These are phyloP conservation scores for Pythium dissimile DNA, from an alignment of 352 stramenopile species.

Conservation along the genomic window DNA sequence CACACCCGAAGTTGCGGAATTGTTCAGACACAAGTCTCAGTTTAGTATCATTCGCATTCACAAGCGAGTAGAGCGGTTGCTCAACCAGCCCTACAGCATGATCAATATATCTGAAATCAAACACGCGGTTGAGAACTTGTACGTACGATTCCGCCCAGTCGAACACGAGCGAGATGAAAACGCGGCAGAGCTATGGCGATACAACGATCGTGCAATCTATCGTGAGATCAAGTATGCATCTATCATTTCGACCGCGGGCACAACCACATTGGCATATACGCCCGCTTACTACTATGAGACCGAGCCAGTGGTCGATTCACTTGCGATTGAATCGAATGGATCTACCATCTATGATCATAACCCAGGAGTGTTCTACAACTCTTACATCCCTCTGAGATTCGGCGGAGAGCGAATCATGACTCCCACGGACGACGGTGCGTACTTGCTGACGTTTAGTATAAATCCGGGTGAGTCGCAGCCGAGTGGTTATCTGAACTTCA, in stretches of 20 bases:
- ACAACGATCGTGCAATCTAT: not conserved
- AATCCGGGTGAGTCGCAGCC: conserved; percentile 1
- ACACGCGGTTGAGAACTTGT: not conserved
- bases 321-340: not conserved
- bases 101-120: conserved; percentile 5
- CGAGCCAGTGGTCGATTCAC: not conserved
- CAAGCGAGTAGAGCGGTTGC: conserved; percentile 1
- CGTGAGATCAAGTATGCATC: conserved; percentile 4
- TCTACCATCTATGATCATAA: conserved; percentile 1
- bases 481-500: conserved; percentile 6
- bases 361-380: conserved; percentile 3
- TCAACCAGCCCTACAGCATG: not conserved
- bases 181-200: not conserved
- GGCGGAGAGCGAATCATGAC: not conserved
- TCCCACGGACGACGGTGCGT: not conserved
- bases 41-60: conserved; percentile 5
- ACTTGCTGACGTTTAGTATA: conserved; percentile 5
- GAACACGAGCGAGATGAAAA: not conserved
- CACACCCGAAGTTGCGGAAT: conserved; percentile 1
- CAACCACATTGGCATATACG: not conserved
- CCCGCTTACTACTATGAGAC: conserved; percentile 1
- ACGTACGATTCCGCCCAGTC: not conserved
- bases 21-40: not conserved
- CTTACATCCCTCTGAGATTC: conserved; percentile 7
- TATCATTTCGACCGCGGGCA: not conserved